Evolutionary conservation across 116 monocot genomes (phyloP).

Genomic region (Trichopus zeylanicus): DNA sequence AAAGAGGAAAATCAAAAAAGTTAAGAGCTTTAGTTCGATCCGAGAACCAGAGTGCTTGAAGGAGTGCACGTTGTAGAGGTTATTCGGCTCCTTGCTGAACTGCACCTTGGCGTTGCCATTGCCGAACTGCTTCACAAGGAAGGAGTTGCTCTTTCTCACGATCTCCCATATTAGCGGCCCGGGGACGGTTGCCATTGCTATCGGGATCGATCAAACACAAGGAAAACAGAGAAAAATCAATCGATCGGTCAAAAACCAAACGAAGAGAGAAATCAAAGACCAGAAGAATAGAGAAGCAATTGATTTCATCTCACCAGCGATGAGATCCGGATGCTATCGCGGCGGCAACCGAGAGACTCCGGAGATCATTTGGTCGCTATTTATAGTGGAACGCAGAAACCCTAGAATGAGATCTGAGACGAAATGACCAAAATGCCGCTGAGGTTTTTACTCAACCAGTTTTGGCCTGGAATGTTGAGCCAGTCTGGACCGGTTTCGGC

Average conservation of each 20-base stretch:
- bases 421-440: too few species aligned
- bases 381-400: not conserved
- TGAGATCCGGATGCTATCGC: not conserved
- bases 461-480: too few species aligned
- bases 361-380: not conserved
- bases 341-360: not conserved
- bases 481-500: too few species aligned
- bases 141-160: constrained; percentile 71
- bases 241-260: not conserved
- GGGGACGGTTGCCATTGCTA: constrained; percentile 46
- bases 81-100: constrained; percentile 94
- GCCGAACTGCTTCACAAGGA: constrained; percentile 82
- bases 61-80: constrained; percentile 74
- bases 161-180: constrained; percentile 80
- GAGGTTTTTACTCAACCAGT: too few species aligned
- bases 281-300: not conserved
- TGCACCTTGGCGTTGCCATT: constrained; percentile 77
- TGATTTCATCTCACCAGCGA: not conserved
- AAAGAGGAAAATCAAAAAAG: not conserved
- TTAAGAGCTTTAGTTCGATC: not conserved
- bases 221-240: not conserved
- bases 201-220: not conserved
- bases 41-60: constrained; percentile 55
- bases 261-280: not conserved
- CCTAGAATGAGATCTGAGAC: too few species aligned